Evolutionary conservation across 306 rosid genomes (phyloP).

Genomic region (Hippophae rhamnoides): DNA sequence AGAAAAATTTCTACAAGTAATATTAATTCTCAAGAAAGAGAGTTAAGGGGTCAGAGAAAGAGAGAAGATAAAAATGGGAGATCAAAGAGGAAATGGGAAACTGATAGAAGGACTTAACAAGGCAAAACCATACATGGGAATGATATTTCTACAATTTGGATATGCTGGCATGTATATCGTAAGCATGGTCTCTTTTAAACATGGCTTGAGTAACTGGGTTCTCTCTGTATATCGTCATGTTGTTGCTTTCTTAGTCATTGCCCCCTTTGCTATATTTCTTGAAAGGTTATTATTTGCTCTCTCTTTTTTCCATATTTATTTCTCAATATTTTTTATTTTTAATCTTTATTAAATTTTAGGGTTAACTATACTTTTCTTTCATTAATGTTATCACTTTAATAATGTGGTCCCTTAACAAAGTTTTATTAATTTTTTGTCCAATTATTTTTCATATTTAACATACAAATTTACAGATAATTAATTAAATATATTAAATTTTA

Average conservation of each 20-base stretch:
- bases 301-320: neutral
- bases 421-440: too few species aligned
- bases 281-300: constrained; percentile 44
- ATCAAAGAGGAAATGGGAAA: constrained; percentile 14
- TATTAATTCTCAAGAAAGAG: constrained; percentile 12
- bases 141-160: constrained; percentile 79
- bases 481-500: too few species aligned
- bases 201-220: constrained; percentile 86
- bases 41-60: constrained; percentile 5
- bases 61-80: constrained; percentile 33
- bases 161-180: constrained; percentile 87
- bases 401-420: too few species aligned
- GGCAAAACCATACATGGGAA: constrained; percentile 75
- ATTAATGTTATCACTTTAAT: too few species aligned
- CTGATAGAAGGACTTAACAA: constrained; percentile 21
- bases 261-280: constrained; percentile 71
- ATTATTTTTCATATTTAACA: too few species aligned
- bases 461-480: too few species aligned
- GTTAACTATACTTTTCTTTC: neutral
- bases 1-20: constrained; percentile 1
- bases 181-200: constrained; percentile 78
- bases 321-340: neutral
- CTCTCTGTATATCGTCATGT: constrained; percentile 85
- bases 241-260: constrained; percentile 52
- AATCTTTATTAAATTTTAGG: neutral